These are phyloP conservation scores for Apiospora aurea DNA, from an alignment of 2,329 filamentous ascomycete species.

Conservation along the genomic window DNA sequence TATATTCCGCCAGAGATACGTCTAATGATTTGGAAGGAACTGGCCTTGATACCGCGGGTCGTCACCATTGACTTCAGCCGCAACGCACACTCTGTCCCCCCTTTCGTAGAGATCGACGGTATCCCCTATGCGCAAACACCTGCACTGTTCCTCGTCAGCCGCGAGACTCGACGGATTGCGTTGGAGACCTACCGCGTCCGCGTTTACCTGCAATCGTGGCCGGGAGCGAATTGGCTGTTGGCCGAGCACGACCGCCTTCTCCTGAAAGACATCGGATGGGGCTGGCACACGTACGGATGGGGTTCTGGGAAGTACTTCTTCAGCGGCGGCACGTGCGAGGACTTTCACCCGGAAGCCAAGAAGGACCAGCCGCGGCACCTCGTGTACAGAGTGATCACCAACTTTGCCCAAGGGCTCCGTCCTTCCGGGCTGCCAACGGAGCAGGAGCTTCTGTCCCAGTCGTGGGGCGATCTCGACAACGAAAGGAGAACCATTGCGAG, in stretches of 20 bases:
- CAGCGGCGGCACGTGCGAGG: background rate
- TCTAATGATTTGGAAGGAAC: background rate
- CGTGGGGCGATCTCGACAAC: background rate
- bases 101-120: background rate
- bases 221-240: background rate
- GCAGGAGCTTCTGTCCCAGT: background rate
- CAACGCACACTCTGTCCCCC: background rate
- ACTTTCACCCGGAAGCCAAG: background rate
- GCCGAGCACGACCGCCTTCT: background rate
- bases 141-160: background rate
- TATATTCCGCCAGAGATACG: background rate
- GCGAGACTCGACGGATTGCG: background rate
- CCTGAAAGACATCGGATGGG: background rate
- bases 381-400: background rate
- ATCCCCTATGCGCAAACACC: background rate
- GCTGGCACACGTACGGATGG: background rate
- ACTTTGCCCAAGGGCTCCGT: background rate
- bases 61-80: background rate
- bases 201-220: background rate
- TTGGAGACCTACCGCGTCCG: background rate
- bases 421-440: background rate
- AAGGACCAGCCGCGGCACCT: too few relatives aligned
- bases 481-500: background rate
- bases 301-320: background rate
- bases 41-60: background rate